Evolutionary conservation across 1,284 basidiomycete genomes (phyloP).

Genomic region (Pyrrhoderma lamaoense): DNA sequence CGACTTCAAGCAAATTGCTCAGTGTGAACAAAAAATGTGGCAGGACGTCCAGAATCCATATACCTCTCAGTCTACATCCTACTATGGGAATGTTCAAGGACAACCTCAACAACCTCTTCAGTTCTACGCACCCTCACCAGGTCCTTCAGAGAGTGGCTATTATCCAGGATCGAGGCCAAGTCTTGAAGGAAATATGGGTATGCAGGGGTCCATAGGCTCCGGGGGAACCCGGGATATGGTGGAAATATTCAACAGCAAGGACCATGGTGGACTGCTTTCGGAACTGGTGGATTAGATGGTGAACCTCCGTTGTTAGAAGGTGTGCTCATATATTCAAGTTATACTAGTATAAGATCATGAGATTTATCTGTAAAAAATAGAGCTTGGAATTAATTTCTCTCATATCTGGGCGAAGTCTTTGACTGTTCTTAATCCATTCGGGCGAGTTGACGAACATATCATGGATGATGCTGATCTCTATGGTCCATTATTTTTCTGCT

Average conservation of each 20-base stretch:
- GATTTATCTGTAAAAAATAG: constrained; percentile 44
- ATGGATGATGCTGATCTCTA: constrained; percentile 99
- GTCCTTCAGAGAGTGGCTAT: constrained; percentile 41
- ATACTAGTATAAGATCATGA: neutral
- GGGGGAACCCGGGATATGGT: constrained; percentile 44
- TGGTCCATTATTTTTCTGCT: constrained; percentile 91
- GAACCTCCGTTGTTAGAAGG: constrained; percentile 91
- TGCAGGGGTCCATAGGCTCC: constrained; percentile 40
- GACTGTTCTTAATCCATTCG: constrained; percentile 92
- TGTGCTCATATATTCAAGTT: constrained; percentile 25
- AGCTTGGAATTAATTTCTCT: constrained; percentile 95
- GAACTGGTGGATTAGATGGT: constrained; percentile 91
- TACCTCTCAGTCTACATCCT: constrained; percentile 48
- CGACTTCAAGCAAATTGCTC: neutral
- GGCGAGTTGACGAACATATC: constrained; percentile 84
- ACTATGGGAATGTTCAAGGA: constrained; percentile 49
- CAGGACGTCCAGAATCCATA: constrained; percentile 51
- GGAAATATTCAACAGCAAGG: constrained; percentile 67
- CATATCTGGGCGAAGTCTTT: constrained; percentile 93
- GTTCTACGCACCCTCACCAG: constrained; percentile 56
- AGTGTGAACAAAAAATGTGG: constrained; percentile 62
- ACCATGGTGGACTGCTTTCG: constrained; percentile 93
- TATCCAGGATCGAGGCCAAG: constrained; percentile 66
- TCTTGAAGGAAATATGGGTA: constrained; percentile 59
- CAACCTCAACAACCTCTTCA: constrained; percentile 63